phyloP scores from a whole-genome alignment of 192 early-diverging fungal genomes.

The Mortierella hygrophila region DNA sequence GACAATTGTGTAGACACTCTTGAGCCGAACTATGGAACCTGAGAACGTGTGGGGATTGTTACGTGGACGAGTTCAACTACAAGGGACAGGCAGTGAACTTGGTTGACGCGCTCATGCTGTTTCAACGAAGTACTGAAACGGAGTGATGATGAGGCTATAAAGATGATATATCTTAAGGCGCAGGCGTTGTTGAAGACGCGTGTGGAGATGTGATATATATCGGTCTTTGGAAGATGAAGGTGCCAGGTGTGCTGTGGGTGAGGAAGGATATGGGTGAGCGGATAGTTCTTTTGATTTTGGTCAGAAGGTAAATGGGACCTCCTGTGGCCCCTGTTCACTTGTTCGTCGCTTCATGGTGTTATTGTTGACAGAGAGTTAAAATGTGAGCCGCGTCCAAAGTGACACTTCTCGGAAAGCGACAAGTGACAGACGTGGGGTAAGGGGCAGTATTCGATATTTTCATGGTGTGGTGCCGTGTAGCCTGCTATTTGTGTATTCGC shows the following conservation, averaged over 20 bases:
- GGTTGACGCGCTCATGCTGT: neutral
- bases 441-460: neutral
- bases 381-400: conserved; percentile 42
- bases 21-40: neutral
- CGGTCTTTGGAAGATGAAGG: neutral
- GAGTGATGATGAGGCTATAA: neutral
- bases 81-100: neutral
- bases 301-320: neutral
- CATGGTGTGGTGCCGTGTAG: neutral
- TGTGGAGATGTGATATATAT: neutral
- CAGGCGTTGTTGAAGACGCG: neutral
- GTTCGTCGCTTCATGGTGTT: conserved; percentile 2
- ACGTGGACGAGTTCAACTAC: neutral
- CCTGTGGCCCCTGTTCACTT: neutral
- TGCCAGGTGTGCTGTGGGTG: neutral
- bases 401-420: conserved; percentile 44
- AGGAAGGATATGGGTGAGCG: neutral
- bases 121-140: neutral
- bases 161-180: neutral
- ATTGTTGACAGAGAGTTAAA: neutral
- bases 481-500: neutral
- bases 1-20: neutral
- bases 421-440: conserved; percentile 10
- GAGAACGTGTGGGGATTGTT: neutral
- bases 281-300: neutral